phyloP scores from a whole-genome alignment of 2,329 filamentous ascomycete genomes.

The Triangularia setosa region DNA sequence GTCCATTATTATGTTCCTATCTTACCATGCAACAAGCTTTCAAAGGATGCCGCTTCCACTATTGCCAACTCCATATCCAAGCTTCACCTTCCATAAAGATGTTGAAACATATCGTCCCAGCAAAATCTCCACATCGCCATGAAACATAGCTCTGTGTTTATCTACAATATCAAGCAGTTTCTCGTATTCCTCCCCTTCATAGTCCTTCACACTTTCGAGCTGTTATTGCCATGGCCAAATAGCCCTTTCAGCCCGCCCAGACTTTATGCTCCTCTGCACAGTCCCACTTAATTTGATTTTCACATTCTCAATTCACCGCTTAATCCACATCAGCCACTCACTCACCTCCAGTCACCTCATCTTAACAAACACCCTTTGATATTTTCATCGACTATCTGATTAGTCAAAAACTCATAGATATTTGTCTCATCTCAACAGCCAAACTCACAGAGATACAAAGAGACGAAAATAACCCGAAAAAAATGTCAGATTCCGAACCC shows the following conservation, averaged over 20 bases:
- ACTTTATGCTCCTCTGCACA: background rate
- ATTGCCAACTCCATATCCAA: background rate
- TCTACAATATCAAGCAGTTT: background rate
- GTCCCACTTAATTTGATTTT: background rate
- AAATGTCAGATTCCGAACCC: conserved; percentile 68
- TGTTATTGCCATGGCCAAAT: background rate
- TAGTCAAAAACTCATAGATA: background rate
- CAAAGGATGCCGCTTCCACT: background rate
- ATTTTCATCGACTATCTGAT: background rate
- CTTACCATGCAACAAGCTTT: background rate
- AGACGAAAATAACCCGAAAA: background rate
- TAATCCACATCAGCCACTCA: background rate
- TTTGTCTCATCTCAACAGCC: background rate
- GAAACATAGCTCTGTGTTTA: background rate
- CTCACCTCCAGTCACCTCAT: background rate
- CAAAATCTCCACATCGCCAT: background rate
- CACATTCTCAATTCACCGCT: background rate
- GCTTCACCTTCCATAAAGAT: background rate
- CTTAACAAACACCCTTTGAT: background rate
- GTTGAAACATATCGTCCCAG: background rate
- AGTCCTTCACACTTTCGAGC: background rate
- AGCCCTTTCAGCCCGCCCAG: background rate
- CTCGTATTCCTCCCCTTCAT: background rate
- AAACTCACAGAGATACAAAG: background rate
- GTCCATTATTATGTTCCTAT: too few relatives aligned